Evolutionary conservation across 1,139 yeast species (phyloP).

Genomic region (Geotrichum siamense): DNA sequence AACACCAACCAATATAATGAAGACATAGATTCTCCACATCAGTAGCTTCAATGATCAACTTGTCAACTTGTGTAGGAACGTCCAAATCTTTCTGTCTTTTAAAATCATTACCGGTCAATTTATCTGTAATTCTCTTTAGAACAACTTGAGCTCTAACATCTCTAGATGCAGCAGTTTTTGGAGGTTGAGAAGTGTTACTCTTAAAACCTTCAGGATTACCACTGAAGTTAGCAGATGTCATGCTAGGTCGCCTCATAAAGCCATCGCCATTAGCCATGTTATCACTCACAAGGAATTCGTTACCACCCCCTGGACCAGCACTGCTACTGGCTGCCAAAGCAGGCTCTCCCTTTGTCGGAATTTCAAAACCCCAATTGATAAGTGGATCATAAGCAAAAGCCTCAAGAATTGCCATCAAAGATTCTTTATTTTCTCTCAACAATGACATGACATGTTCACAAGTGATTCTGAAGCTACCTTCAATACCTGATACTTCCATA

Average conservation of each 20-base stretch:
- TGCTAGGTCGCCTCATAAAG: slow-evolving; percentile 12
- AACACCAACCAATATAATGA: slow-evolving; percentile 98
- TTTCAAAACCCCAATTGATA: slow-evolving; percentile 97
- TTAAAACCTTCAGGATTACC: background rate
- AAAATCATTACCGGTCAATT: slow-evolving; percentile 90
- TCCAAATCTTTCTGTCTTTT: slow-evolving; percentile 61
- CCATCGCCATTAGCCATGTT: slow-evolving; percentile 3
- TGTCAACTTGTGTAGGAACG: slow-evolving; percentile 88
- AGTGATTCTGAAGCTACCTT: slow-evolving; percentile 93
- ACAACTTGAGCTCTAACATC: slow-evolving; percentile 91
- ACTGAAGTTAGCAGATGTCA: background rate
- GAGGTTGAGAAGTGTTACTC: slow-evolving; percentile 40
- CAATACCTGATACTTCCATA: slow-evolving; percentile 98
- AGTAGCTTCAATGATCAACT: slow-evolving; percentile 91
- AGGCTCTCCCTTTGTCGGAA: slow-evolving; percentile 74
- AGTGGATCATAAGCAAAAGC: slow-evolving; percentile 98
- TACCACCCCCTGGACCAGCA: slow-evolving; percentile 11
- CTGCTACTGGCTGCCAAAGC: slow-evolving; percentile 51
- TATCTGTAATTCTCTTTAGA: slow-evolving; percentile 81
- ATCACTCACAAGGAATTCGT: slow-evolving; percentile 7
- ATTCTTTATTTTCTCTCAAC: slow-evolving; percentile 85
- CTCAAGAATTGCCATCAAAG: slow-evolving; percentile 94
- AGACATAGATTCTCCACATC: slow-evolving; percentile 93
- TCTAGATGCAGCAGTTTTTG: slow-evolving; percentile 48
- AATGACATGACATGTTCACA: slow-evolving; percentile 97